Evolutionary conservation across 257 asterid species (phyloP), one percentile per base, ranked within the genome.

Genomic region (Nicotiana noctiflora): DNA sequence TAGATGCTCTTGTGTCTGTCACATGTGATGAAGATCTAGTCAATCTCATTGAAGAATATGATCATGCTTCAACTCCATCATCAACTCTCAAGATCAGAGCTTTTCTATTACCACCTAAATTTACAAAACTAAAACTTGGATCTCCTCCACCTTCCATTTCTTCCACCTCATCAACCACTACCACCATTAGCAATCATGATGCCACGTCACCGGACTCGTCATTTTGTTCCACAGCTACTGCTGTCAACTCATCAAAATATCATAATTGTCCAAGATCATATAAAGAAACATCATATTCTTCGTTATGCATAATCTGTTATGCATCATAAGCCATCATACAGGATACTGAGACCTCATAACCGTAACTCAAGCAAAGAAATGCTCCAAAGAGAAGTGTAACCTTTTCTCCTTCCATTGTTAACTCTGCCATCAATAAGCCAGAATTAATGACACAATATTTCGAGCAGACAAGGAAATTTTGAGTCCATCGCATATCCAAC

Each of bases 291-390:
- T 40, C 11, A 40, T 2, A 8, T 40, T 40, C 49, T n/a, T n/a
- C n/a, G n/a, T n/a, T n/a, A n/a, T n/a, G n/a, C n/a, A n/a, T n/a
- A n/a, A n/a, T n/a, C n/a, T n/a, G n/a, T n/a, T n/a, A n/a, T n/a
- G n/a, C 89, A 63, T 91, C 95, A 65, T 89, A 91, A 57, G 89
- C 91, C 87, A 85, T 86, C 92, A 88, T 87, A 81, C 95, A 92
- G 3, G 93, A 90, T 10, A 83, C 90, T 3, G 95, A 84, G 34
- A 86, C 90, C 62, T 88, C 92, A 68, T 72, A 79, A 82, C 83
- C 83, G 34, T 74, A 84, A 63, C 79, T 68, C 40, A 18, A 23
- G n/a, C 76, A 82, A 84, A 89, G 63, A 56, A 80, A 34, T 77
- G 81, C 63, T 81, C 79, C 80, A 4, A 86, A n/a, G 1, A 44